These are phyloP conservation scores for Kickxella alabastrina DNA, from an alignment of 192 early-diverging fungal species.

Conservation along the genomic window DNA sequence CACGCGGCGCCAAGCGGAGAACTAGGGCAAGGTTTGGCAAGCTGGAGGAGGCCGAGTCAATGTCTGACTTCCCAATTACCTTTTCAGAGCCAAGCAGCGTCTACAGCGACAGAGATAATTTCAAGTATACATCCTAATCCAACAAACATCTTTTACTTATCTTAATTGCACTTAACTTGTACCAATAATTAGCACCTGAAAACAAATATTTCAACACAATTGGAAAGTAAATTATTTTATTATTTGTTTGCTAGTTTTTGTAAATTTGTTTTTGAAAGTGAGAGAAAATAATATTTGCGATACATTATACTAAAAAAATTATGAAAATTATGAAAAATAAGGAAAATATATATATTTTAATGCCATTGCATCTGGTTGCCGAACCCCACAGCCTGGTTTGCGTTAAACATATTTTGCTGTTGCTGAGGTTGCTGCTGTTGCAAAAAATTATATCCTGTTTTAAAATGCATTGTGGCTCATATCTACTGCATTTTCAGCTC, in stretches of 20 bases:
- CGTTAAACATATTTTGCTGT: slow-evolving; percentile 22
- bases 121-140: background rate
- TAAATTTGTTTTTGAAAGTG: background rate
- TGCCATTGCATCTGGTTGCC: slow-evolving; percentile 31
- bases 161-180: background rate
- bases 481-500: too few species aligned
- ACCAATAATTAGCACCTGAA: background rate
- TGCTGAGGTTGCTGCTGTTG: slow-evolving; percentile 17
- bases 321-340: background rate
- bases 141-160: background rate
- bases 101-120: slow-evolving; percentile 5
- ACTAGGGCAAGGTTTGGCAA: slow-evolving; percentile 6
- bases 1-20: slow-evolving; percentile 4
- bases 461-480: too few species aligned
- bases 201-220: background rate
- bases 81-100: slow-evolving; percentile 9
- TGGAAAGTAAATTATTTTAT: background rate
- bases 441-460: too few species aligned
- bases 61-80: background rate
- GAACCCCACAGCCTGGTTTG: slow-evolving; percentile 16
- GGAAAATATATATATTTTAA: background rate
- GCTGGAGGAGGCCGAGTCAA: slow-evolving; percentile 7
- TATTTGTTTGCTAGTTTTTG: background rate
- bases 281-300: background rate
- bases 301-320: slow-evolving; percentile 1